Evolutionary conservation across 257 asterid genomes (phyloP).

Genomic region (Rhazya stricta): DNA sequence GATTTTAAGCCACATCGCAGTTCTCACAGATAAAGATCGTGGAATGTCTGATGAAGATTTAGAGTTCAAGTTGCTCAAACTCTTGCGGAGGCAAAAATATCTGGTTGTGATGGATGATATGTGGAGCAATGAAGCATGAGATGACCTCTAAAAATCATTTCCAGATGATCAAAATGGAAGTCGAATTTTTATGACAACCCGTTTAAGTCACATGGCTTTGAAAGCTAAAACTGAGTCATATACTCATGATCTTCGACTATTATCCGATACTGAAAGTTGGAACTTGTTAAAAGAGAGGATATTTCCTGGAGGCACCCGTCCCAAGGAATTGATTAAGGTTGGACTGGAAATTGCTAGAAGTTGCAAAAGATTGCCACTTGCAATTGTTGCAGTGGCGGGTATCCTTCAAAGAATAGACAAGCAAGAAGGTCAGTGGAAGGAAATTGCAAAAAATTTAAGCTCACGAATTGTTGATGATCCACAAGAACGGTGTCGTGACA

Average conservation of each 20-base stretch:
- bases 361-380: background rate
- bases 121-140: conserved; percentile 4
- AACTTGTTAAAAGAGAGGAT: background rate
- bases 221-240: background rate
- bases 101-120: background rate
- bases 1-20: background rate
- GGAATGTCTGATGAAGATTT: background rate
- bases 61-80: background rate
- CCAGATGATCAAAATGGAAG: background rate
- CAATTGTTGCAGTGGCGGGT: conserved; percentile 8
- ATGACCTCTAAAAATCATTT: background rate
- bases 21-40: background rate
- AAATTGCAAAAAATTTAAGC: background rate
- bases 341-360: background rate
- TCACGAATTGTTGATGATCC: background rate
- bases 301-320: background rate
- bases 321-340: background rate
- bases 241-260: background rate
- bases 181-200: background rate
- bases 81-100: background rate
- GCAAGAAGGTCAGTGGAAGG: background rate
- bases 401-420: background rate
- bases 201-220: background rate
- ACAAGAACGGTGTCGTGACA: too few species aligned
- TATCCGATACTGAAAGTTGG: conserved; percentile 1